Evolutionary conservation across 2,329 filamentous ascomycete genomes (phyloP).

Genomic region (Talaromyces sp.): DNA sequence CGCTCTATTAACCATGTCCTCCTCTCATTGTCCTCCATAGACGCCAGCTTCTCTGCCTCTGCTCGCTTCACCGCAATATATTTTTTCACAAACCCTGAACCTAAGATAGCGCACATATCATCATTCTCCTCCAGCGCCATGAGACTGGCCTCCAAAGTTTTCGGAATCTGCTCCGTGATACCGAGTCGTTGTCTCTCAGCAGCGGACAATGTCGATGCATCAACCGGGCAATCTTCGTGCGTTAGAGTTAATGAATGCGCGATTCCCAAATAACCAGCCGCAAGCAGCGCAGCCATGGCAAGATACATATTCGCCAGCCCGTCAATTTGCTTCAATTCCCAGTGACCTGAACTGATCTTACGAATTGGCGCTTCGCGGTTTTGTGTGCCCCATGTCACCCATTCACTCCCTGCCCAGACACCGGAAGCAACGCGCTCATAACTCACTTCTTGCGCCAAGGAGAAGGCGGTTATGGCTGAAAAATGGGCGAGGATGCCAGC

Average conservation of each 20-base stretch:
- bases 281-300: slow-evolving; percentile 59
- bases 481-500: slow-evolving; percentile 67
- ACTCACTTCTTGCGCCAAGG: slow-evolving; percentile 61
- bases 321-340: slow-evolving; percentile 77
- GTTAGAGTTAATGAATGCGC: slow-evolving; percentile 25
- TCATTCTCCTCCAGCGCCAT: slow-evolving; percentile 29
- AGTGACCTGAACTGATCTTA: slow-evolving; percentile 63
- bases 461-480: slow-evolving; percentile 65
- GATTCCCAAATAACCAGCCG: slow-evolving; percentile 59
- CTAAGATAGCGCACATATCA: slow-evolving; percentile 29
- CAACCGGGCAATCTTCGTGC: slow-evolving; percentile 35
- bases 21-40: slow-evolving; percentile 32
- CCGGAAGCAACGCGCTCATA: slow-evolving; percentile 68
- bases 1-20: slow-evolving; percentile 38
- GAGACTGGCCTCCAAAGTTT: slow-evolving; percentile 35
- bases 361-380: slow-evolving; percentile 74
- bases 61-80: slow-evolving; percentile 34
- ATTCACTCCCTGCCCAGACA: slow-evolving; percentile 74
- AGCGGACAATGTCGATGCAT: slow-evolving; percentile 33
- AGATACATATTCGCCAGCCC: slow-evolving; percentile 77
- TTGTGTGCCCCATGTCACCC: slow-evolving; percentile 76
- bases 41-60: slow-evolving; percentile 30
- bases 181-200: slow-evolving; percentile 32
- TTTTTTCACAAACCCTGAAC: slow-evolving; percentile 26
- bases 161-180: slow-evolving; percentile 37